phyloP scores from a whole-genome alignment of 257 asterid species.

The Coffea eugenioides region DNA sequence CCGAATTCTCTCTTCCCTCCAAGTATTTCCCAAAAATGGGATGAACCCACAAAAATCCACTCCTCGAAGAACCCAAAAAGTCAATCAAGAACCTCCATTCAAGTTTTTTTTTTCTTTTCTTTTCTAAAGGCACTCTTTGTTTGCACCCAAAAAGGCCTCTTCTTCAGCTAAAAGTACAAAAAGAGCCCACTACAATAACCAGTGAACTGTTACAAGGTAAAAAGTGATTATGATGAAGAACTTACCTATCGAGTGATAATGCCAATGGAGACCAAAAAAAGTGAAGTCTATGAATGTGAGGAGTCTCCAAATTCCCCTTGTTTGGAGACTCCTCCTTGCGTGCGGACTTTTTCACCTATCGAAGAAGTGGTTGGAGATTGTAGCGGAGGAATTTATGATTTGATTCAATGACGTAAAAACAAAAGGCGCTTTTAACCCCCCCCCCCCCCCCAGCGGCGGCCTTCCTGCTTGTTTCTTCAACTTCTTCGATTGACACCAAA shows the following conservation, averaged over 20 bases:
- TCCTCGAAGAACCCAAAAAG: not conserved
- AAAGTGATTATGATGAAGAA: not conserved
- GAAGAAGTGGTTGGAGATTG: not conserved
- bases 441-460: too few relatives aligned
- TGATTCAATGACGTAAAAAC: not conserved
- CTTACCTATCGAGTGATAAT: not conserved
- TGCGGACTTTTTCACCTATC: not conserved
- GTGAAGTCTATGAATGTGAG: not conserved
- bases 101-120: too few relatives aligned
- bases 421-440: not conserved
- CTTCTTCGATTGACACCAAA: too few relatives aligned
- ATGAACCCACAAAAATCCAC: slow-evolving; percentile 1
- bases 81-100: not conserved
- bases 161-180: not conserved
- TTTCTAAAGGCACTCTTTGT: not conserved
- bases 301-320: too few relatives aligned
- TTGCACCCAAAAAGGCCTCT: not conserved
- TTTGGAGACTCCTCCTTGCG: not conserved
- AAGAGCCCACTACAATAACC: not conserved
- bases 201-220: not conserved
- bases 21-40: not conserved
- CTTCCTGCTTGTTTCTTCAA: too few relatives aligned
- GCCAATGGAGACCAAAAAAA: not conserved
- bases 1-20: not conserved
- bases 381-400: not conserved